Evolutionary conservation across 441 rosid genomes (phyloP), one percentile per base, ranked within the genome.

Genomic region (Populus trichocarpa): DNA sequence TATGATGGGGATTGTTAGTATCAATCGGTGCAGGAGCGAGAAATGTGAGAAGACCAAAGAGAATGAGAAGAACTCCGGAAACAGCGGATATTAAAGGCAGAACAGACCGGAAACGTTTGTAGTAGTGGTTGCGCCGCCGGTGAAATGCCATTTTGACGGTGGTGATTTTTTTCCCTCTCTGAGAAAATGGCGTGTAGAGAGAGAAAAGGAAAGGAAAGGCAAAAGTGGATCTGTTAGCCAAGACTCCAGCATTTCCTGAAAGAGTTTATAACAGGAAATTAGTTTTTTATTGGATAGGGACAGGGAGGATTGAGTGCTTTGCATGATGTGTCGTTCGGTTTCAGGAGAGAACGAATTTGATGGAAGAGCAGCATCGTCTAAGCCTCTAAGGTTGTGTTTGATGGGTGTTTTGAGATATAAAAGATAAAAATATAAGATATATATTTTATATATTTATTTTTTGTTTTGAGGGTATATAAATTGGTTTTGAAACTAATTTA

Each of bases 11-110:
- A 66, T 76, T 72, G 71, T 84, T 85, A 61, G 87, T 81, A 83
- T 85, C 90, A 46, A 61, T 79, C 10, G 93, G 94, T 81, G 94
- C 83, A 72, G 93, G 93, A 16, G 90, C 84, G 30, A 93, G 82
- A 69, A 90, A 68, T 5, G 93, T 86, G 80, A 93, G 85, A 76
- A 91, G 81, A 75, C 86, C 87, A 75, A 90, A 88, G 57, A 90
- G 82, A 75, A 91, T 35, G 63, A 91, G 90, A 36, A 93, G 88
- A 82, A 85, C 81, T 28, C 85, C 87, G 6, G 89, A 89, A 73
- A 91, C 69, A 22, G 86, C 71, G 72, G 86, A 91, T 36, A 91
- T 46, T 3, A 89, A 16, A 16, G 91, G 90, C 3, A 87, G 80
- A 30, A 88, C 73, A 72, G 84, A 82, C 4, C 89, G 88, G 63